Evolutionary conservation across 768 basidiomycete genomes (phyloP).

Genomic region (Leccinum variicolor): DNA sequence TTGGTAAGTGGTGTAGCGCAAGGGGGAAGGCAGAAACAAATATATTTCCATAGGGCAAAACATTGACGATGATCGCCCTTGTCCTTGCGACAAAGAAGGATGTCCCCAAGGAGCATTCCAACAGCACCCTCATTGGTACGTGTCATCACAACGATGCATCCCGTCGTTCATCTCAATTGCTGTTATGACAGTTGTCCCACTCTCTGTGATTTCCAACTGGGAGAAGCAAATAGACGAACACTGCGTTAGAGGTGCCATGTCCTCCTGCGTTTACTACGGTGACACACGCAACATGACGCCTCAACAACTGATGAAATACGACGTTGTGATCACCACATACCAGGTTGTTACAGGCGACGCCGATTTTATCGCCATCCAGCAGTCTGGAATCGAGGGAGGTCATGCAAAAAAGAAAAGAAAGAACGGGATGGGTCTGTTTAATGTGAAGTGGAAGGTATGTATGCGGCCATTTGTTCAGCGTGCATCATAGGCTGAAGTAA

Average conservation of each 20-base stretch:
- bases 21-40: conserved; percentile 1
- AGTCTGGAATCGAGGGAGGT: conserved; percentile 15
- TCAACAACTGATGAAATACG: conserved; percentile 59
- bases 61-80: conserved; percentile 82
- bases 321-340: conserved; percentile 84
- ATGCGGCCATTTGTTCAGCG: background rate
- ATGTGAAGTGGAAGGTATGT: conserved; percentile 76
- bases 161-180: background rate
- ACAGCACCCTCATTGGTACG: conserved; percentile 75
- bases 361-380: conserved; percentile 26
- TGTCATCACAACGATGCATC: background rate
- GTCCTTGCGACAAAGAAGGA: conserved; percentile 76
- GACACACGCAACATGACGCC: conserved; percentile 56
- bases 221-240: conserved; percentile 82
- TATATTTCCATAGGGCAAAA: conserved; percentile 66
- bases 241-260: conserved; percentile 49
- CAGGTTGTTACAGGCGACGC: conserved; percentile 63
- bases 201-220: conserved; percentile 87
- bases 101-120: conserved; percentile 49
- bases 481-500: background rate
- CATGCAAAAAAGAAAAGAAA: conserved; percentile 57
- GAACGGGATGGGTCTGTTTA: conserved; percentile 54
- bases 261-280: conserved; percentile 69
- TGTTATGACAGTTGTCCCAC: conserved; percentile 58
- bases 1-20: conserved; percentile 31